A percentile compares a stretch with the other conserved stretches of the same genome.
phyloP scores from a whole-genome alignment of 768 basidiomycete genomes.

The Inosperma sp. region DNA sequence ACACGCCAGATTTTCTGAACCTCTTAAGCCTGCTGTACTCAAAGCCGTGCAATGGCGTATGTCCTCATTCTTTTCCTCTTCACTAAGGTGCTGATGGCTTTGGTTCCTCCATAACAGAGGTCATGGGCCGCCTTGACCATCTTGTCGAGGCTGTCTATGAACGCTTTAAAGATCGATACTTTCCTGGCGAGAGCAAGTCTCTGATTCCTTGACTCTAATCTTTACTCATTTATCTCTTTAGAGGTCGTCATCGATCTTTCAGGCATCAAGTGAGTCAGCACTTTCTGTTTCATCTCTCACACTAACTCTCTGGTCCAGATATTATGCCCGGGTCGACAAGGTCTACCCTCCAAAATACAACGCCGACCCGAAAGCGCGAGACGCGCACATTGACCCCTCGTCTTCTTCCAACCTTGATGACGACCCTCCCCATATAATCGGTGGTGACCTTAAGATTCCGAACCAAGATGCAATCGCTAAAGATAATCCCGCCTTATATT shows the following conservation, averaged over 20 bases:
- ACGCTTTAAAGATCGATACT: constrained; percentile 95
- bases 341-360: constrained; percentile 65
- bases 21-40: constrained; percentile 87
- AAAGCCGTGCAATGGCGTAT: constrained; percentile 95
- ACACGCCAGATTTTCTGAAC: constrained; percentile 88
- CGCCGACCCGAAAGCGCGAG: constrained; percentile 43
- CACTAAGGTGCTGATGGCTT: constrained; percentile 15
- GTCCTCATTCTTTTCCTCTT: constrained; percentile 35
- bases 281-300: constrained; percentile 5
- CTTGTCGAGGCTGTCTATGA: constrained; percentile 94
- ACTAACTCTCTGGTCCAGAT: constrained; percentile 43
- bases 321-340: constrained; percentile 74
- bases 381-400: constrained; percentile 46
- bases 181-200: constrained; percentile 79
- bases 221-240: constrained; percentile 28
- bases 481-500: constrained; percentile 81
- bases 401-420: constrained; percentile 44
- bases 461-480: constrained; percentile 61
- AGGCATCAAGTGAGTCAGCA: constrained; percentile 68
- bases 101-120: constrained; percentile 53
- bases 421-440: constrained; percentile 61
- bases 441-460: constrained; percentile 73
- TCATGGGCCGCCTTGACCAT: constrained; percentile 93
- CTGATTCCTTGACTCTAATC: constrained; percentile 11
- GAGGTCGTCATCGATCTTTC: constrained; percentile 83